Percentiles rank a stretch among this genome's conserved stretches.
These are phyloP conservation scores for Suillus hirtellus DNA, from an alignment of 768 basidiomycete genomes.

Conservation along the genomic window DNA sequence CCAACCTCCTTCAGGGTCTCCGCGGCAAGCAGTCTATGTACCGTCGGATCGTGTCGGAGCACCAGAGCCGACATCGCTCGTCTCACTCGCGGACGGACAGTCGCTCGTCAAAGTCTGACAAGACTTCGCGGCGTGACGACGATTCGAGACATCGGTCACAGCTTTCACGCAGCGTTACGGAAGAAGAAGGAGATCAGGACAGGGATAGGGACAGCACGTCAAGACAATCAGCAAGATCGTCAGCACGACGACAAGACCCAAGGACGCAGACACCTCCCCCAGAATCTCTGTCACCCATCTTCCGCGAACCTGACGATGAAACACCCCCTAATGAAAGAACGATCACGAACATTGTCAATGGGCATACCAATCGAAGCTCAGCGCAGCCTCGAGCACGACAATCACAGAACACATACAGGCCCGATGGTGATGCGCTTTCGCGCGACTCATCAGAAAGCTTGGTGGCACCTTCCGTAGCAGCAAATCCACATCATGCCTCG, in stretches of 20 bases:
- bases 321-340: slow-evolving; percentile 18
- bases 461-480: slow-evolving; percentile 7
- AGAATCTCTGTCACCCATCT: slow-evolving; percentile 30
- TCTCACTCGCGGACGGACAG: slow-evolving; percentile 57
- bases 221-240: slow-evolving; percentile 44
- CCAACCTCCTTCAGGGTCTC: slow-evolving; percentile 89
- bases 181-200: slow-evolving; percentile 34
- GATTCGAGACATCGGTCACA: slow-evolving; percentile 51
- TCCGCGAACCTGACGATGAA: slow-evolving; percentile 35
- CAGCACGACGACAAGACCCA: slow-evolving; percentile 34
- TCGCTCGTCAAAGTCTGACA: slow-evolving; percentile 54
- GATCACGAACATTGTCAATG: slow-evolving; percentile 14
- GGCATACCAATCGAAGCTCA: slow-evolving; percentile 11
- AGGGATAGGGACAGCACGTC: slow-evolving; percentile 40
- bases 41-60: slow-evolving; percentile 69
- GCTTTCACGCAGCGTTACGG: slow-evolving; percentile 42
- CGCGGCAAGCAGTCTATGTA: slow-evolving; percentile 89
- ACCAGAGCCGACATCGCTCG: slow-evolving; percentile 50
- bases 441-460: slow-evolving; percentile 17
- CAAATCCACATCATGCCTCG: slow-evolving; percentile 16
- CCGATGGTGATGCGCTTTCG: slow-evolving; percentile 8
- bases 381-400: slow-evolving; percentile 20
- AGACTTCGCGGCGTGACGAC: slow-evolving; percentile 39
- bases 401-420: slow-evolving; percentile 14
- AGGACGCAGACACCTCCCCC: slow-evolving; percentile 25